phyloP scores from a whole-genome alignment of 306 rosid genomes.

The Lathyrus aphaca region DNA sequence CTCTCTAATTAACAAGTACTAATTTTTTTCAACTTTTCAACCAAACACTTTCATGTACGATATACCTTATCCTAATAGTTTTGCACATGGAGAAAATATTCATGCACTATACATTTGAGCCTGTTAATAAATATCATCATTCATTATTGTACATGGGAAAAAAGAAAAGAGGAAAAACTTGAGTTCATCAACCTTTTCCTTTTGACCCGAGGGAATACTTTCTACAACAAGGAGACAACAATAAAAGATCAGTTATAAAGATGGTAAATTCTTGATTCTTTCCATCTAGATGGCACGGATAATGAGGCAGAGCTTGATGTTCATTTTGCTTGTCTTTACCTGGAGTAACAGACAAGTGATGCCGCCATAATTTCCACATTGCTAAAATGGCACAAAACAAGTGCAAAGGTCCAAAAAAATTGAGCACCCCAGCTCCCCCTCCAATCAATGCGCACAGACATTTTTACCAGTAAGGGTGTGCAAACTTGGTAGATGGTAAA shows the following conservation, averaged over 20 bases:
- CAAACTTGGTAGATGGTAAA: constrained; percentile 34
- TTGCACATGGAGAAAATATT: not conserved
- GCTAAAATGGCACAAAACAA: constrained; percentile 12
- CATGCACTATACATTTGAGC: constrained; percentile 10
- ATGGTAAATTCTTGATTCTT: constrained; percentile 11
- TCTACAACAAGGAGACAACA: constrained; percentile 35
- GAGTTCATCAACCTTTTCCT: constrained; percentile 4
- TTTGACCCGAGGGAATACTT: constrained; percentile 7
- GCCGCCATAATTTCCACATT: constrained; percentile 22
- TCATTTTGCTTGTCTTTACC: constrained; percentile 34
- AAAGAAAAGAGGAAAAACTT: not conserved
- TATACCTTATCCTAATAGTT: not conserved
- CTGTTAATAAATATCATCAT: constrained; percentile 8
- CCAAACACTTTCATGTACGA: not conserved
- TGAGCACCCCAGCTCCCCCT: not conserved
- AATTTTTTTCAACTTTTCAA: not conserved
- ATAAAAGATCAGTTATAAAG: constrained; percentile 10
- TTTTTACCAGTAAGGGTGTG: constrained; percentile 28
- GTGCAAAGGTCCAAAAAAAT: not conserved
- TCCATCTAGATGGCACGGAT: constrained; percentile 2
- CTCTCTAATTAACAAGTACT: not conserved
- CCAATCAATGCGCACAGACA: constrained; percentile 4
- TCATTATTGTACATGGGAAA: constrained; percentile 2
- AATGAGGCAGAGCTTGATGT: constrained; percentile 25
- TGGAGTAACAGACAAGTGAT: constrained; percentile 5